Conservation (phyloP, 2,329 filamentous ascomycete species). For the Ramichloridium luteum region DNA sequence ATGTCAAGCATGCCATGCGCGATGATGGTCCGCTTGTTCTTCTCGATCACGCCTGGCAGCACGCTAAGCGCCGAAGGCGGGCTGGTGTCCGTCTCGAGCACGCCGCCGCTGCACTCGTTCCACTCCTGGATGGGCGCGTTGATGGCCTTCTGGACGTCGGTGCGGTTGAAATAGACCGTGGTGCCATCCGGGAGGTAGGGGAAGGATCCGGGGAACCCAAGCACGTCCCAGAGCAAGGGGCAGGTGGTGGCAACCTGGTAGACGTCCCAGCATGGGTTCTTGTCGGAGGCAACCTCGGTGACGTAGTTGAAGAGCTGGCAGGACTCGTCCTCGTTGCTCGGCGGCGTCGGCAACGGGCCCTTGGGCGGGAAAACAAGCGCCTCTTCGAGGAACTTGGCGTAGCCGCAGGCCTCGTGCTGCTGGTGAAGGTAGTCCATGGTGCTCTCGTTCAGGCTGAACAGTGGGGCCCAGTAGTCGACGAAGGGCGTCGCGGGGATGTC, state of each 20-base stretch:
- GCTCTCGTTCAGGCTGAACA: slow-evolving; percentile 53
- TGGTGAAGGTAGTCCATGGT: slow-evolving; percentile 42
- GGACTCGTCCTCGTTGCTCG: slow-evolving; percentile 34
- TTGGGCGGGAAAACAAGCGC: slow-evolving; percentile 58
- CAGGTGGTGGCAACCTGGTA: slow-evolving; percentile 65
- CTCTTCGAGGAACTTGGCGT: slow-evolving; percentile 45
- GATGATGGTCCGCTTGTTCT: slow-evolving; percentile 60
- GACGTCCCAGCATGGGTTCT: slow-evolving; percentile 70
- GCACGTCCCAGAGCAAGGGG: slow-evolving; percentile 55
- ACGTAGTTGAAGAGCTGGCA: slow-evolving; percentile 43
- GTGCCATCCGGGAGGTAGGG: slow-evolving; percentile 52
- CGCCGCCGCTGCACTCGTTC: slow-evolving; percentile 43
- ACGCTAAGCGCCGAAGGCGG: slow-evolving; percentile 44
- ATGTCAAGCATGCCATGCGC: slow-evolving; percentile 60
- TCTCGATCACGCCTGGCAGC: slow-evolving; percentile 60
- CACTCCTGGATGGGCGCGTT: slow-evolving; percentile 50
- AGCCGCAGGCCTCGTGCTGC: slow-evolving; percentile 46
- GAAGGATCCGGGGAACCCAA: slow-evolving; percentile 55
- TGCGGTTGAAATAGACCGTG: slow-evolving; percentile 34
- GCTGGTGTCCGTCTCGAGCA: slow-evolving; percentile 40
- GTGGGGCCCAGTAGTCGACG: slow-evolving; percentile 46
- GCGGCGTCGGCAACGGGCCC: slow-evolving; percentile 44
- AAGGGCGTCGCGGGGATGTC: slow-evolving; percentile 45
- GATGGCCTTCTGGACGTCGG: slow-evolving; percentile 28
- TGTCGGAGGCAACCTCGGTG: slow-evolving; percentile 37